Evolutionary conservation across 257 asterid genomes (phyloP), one percentile per base, ranked within the genome.

Genomic region (Cinchona pubescens): DNA sequence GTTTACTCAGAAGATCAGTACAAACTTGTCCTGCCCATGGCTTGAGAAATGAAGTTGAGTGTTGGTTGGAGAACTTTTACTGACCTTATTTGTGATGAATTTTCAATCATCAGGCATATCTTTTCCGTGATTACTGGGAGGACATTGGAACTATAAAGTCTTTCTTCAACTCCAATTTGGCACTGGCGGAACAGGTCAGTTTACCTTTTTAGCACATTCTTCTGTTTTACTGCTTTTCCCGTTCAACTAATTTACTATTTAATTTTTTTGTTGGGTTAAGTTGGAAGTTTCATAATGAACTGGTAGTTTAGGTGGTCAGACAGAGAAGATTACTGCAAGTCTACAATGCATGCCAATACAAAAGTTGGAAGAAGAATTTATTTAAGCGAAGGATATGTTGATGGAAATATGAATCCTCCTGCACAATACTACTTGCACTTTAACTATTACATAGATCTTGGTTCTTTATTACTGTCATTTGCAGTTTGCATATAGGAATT

Each of bases 111-210:
- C 85, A 94, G 98, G 98, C 98, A 29, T 90, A 87, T 81, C 69
- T 94, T 69, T 94, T 94, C 80, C 84, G 78, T 46, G 98, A 94
- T 83, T 90, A 94, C 78, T 94, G 97, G 97, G 98, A 94, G 82
- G 99, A 94, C 81, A 94, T 94, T 45, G 97, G 99, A 80, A 91
- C 98, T 40, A 84, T 92, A 42, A 91, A 84, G 84, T 85, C 98
- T n/a, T 92, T 95, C 80, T 95, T 88, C 29, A 94, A 95, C 69
- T 96, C 98, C 70, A 95, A 95, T 83, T 88, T 95, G 85, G 98
- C 96, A 79, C 96, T 95, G 69, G 81, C 98, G 1, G 87, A 92
- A 82, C 96, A 94, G 97, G 97, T 92, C 49, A 63, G 75, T 49
- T 71, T 9, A 27, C 68, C 34, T 35, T n/a, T 62, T 61, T 23